Conservation (phyloP, 441 rosid species). For the Populus hybrid region DNA sequence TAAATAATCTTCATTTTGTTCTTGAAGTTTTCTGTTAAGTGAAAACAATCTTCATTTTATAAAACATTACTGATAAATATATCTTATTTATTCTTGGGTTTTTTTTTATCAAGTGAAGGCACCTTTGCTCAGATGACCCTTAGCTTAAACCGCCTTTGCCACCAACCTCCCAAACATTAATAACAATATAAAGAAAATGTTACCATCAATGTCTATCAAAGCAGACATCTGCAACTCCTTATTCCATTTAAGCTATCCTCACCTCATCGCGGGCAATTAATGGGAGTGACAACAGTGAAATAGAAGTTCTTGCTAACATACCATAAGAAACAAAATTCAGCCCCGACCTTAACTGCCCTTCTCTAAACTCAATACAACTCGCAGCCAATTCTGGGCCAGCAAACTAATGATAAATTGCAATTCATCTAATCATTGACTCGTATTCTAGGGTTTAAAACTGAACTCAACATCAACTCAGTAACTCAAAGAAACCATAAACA, state of each 20-base stretch:
- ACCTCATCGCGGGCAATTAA: not conserved
- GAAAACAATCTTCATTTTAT: no score
- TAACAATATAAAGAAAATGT: no score
- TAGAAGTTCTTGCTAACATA: no score
- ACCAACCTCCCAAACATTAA: no score
- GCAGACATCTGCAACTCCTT: not conserved
- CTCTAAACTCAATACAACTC: not conserved
- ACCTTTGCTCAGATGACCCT: no score
- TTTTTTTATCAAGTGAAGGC: no score
- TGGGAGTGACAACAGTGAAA: not conserved
- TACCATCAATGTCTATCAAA: not conserved
- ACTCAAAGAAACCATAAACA: not conserved
- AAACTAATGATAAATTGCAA: not conserved
- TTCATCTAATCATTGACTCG: not conserved
- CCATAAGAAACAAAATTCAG: not conserved
- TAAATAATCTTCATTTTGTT: no score
- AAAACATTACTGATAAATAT: no score
- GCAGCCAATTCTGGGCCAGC: not conserved
- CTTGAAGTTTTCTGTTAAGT: no score
- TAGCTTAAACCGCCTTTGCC: no score
- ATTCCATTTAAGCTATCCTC: not conserved
- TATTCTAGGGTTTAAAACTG: not conserved
- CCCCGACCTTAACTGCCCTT: not conserved
- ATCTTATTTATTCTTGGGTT: no score
- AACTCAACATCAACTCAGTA: not conserved